phyloP scores from a whole-genome alignment of 164 flowering plant species.

The Taxillus chinensis region DNA sequence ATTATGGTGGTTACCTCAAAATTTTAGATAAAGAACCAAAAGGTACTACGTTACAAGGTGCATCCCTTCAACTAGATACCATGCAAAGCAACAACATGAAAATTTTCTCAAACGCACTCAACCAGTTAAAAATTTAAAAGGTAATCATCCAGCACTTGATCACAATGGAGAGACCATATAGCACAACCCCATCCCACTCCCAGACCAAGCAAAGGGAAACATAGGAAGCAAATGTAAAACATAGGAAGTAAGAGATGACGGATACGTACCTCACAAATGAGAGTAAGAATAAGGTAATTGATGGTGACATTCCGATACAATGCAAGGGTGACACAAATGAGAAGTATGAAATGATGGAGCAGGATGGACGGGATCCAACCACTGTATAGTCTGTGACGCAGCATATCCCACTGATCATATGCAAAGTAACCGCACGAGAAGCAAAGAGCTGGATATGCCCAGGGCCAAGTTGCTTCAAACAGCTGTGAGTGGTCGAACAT shows the following conservation, averaged over 20 bases:
- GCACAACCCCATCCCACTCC: too few relatives aligned
- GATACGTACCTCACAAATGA: slow-evolving; percentile 72
- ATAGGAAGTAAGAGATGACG: not conserved
- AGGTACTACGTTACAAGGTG: too few relatives aligned
- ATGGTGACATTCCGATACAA: slow-evolving; percentile 78
- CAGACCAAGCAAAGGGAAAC: too few relatives aligned
- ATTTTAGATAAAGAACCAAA: too few relatives aligned
- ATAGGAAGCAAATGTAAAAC: too few relatives aligned
- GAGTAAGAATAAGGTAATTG: slow-evolving; percentile 94
- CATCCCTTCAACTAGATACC: too few relatives aligned
- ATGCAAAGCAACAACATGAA: too few relatives aligned
- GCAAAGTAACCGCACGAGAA: slow-evolving; percentile 96
- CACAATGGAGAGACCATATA: too few relatives aligned
- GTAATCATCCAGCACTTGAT: too few relatives aligned
- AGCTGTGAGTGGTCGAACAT: slow-evolving; percentile 85
- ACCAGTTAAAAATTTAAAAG: too few relatives aligned
- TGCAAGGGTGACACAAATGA: slow-evolving; percentile 85
- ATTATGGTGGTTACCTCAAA: too few relatives aligned
- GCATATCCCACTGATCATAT: slow-evolving; percentile 94
- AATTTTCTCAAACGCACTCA: too few relatives aligned
- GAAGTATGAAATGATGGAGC: slow-evolving; percentile 74
- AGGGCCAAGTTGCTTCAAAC: slow-evolving; percentile 59
- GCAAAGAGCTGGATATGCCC: slow-evolving; percentile 72
- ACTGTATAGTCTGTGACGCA: slow-evolving; percentile 61
- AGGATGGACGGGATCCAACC: slow-evolving; percentile 82